phyloP scores from a whole-genome alignment of 352 stramenopile species.

The Globisporangium echinulatum region DNA sequence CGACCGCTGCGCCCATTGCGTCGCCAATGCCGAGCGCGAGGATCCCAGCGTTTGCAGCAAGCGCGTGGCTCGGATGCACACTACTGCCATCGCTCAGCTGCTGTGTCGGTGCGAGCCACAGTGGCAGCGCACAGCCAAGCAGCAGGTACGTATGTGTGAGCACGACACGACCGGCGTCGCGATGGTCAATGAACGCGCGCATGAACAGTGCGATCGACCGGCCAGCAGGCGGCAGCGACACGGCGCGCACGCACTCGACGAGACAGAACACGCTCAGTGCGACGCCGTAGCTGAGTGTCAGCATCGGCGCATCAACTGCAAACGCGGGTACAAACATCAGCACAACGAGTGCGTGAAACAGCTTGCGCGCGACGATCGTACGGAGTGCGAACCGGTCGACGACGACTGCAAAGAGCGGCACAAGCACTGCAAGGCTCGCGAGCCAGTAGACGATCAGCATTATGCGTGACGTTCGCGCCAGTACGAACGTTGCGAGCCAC shows the following conservation, averaged over 20 bases:
- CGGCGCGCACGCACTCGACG: constrained; percentile 55
- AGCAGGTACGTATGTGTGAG: constrained; percentile 78
- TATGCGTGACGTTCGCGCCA: constrained; percentile 21
- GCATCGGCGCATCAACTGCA: constrained; percentile 42
- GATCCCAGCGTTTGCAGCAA: constrained; percentile 61
- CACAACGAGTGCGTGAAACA: constrained; percentile 78
- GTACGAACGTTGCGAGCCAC: constrained; percentile 53
- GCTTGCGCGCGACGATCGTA: constrained; percentile 72
- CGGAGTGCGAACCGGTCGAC: constrained; percentile 29
- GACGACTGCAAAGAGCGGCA: constrained; percentile 48
- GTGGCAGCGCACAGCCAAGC: constrained; percentile 61
- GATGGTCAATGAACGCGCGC: constrained; percentile 66
- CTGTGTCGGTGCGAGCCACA: constrained; percentile 43
- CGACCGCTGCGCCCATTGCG: constrained; percentile 65
- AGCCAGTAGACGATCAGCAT: constrained; percentile 55
- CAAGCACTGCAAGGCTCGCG: constrained; percentile 35
- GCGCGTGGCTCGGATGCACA: not conserved
- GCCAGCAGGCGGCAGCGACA: constrained; percentile 55
- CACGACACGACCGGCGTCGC: constrained; percentile 59
- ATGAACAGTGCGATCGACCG: constrained; percentile 50
- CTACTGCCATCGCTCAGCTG: not conserved
- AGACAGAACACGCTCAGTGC: constrained; percentile 66
- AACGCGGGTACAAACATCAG: constrained; percentile 72
- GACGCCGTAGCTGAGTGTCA: constrained; percentile 74
- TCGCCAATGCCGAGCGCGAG: constrained; percentile 67